Evolutionary conservation across 2,329 filamentous ascomycete genomes (phyloP).

Genomic region (Fusarium ambrosium): DNA sequence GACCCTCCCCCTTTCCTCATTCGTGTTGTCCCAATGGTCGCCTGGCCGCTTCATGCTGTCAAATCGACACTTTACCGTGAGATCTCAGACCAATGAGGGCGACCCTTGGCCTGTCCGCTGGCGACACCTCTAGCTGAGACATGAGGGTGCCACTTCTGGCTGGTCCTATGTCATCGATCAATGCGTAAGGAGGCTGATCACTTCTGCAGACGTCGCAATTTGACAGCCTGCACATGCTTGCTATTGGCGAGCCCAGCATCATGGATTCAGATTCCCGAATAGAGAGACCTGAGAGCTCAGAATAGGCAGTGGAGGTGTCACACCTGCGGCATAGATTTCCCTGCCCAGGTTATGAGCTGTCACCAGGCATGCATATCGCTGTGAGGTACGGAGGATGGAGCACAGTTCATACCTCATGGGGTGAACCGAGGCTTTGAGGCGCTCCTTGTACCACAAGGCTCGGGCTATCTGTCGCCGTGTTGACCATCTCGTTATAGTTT

Average conservation of each 20-base stretch:
- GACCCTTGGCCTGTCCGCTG: neutral
- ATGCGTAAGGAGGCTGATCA: neutral
- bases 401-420: neutral
- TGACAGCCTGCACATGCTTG: neutral
- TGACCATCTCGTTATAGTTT: constrained; percentile 1
- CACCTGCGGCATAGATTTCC: neutral
- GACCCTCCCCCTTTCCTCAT: neutral
- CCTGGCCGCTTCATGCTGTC: neutral
- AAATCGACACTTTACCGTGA: neutral
- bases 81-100: neutral
- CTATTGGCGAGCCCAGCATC: neutral
- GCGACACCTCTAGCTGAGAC: neutral
- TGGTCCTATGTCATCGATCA: neutral
- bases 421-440: neutral
- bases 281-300: neutral
- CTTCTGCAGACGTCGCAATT: neutral
- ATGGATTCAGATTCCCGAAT: neutral
- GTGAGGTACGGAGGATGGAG: neutral
- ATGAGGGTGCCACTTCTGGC: neutral
- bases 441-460: neutral
- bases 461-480: neutral
- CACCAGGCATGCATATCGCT: neutral
- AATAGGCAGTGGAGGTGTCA: neutral
- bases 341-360: neutral
- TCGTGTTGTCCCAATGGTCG: neutral